Evolutionary conservation across 148 eudicot genomes (phyloP).

Genomic region (Silene latifolia): DNA sequence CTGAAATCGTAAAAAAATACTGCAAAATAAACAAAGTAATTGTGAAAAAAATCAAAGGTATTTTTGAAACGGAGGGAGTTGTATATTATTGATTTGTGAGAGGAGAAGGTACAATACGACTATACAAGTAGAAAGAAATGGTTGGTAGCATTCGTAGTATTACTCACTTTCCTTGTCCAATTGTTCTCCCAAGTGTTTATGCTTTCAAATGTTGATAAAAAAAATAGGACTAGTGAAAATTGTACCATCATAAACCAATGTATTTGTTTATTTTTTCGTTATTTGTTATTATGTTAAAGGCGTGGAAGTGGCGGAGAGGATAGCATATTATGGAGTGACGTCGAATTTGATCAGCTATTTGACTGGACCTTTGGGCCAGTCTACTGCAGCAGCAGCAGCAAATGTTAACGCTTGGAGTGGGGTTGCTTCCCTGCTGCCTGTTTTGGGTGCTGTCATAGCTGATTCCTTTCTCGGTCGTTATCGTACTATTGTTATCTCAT

Average conservation of each 20-base stretch:
- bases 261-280: neutral
- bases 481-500: conserved; percentile 45
- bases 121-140: neutral
- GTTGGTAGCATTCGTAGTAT: neutral
- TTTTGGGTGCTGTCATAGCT: conserved; percentile 51
- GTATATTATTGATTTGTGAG: neutral
- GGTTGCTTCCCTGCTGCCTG: conserved; percentile 38
- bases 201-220: neutral
- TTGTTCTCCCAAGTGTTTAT: neutral
- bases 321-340: conserved; percentile 49
- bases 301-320: conserved; percentile 47
- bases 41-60: too few relatives aligned
- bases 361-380: conserved; percentile 51
- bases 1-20: too few relatives aligned
- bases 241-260: neutral
- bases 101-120: neutral
- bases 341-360: conserved; percentile 52
- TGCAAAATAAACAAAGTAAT: too few relatives aligned
- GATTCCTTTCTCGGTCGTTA: conserved; percentile 61
- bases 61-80: neutral
- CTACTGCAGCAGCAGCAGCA: conserved; percentile 56
- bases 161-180: neutral
- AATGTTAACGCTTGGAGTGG: conserved; percentile 60
- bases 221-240: neutral
- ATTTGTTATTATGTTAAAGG: conserved; percentile 15